Evolutionary conservation across 257 asterid genomes (phyloP).

Genomic region (Scutellaria baicalensis): DNA sequence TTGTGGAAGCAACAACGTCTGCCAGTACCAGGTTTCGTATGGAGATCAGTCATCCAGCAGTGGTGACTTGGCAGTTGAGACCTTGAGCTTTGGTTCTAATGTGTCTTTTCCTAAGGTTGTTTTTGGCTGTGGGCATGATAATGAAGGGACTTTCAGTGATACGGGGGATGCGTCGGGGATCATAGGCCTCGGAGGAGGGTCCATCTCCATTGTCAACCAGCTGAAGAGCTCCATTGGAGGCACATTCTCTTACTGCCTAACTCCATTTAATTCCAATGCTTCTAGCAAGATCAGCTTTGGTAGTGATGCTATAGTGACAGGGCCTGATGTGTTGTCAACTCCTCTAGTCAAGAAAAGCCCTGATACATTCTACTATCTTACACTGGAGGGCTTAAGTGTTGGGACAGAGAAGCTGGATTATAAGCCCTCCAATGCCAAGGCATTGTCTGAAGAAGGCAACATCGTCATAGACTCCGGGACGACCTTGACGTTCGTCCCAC

Average conservation of each 20-base stretch:
- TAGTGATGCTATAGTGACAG: constrained; percentile 17
- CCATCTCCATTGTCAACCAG: constrained; percentile 40
- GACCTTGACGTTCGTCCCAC: constrained; percentile 34
- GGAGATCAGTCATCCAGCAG: constrained; percentile 29
- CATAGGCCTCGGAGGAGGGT: constrained; percentile 53
- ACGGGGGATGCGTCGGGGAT: constrained; percentile 29
- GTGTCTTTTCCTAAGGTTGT: constrained; percentile 22
- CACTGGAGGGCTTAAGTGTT: constrained; percentile 36
- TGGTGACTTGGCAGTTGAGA: constrained; percentile 44
- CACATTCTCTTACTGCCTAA: constrained; percentile 49
- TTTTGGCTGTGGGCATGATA: constrained; percentile 55
- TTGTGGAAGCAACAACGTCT: constrained; percentile 13
- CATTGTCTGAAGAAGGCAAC: constrained; percentile 10
- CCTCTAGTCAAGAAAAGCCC: constrained; percentile 31
- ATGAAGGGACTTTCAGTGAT: constrained; percentile 30
- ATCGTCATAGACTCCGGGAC: constrained; percentile 66
- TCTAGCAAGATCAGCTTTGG: constrained; percentile 55
- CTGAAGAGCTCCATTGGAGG: constrained; percentile 22
- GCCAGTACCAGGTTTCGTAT: constrained; percentile 28
- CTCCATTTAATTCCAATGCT: neutral
- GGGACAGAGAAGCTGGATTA: constrained; percentile 1
- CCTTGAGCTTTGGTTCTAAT: constrained; percentile 22
- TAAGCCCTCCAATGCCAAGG: neutral
- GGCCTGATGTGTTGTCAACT: constrained; percentile 27
- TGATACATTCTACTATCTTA: constrained; percentile 30